Percentiles rank a stretch among this genome's conserved stretches.
Conservation (phyloP, 2,329 filamentous ascomycete genomes). For the Grosmannia serpens region DNA sequence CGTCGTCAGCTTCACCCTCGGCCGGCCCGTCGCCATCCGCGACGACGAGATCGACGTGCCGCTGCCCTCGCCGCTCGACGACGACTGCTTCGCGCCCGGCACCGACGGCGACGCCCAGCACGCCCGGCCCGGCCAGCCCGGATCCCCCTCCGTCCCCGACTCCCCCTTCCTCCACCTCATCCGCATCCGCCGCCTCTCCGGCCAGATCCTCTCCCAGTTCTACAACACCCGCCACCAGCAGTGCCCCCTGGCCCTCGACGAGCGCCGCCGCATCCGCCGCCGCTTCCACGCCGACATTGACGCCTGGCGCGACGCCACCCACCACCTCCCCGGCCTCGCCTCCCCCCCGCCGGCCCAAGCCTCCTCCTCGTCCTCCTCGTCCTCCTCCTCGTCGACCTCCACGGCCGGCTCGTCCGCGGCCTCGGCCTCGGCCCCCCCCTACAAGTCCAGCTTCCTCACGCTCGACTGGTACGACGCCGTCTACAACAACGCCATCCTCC, state of each 20-base stretch:
- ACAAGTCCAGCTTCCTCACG: slow-evolving; percentile 2
- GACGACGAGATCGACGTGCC: slow-evolving; percentile 9
- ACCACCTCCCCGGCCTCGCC: not conserved
- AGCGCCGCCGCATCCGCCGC: not conserved
- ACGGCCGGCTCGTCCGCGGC: not conserved
- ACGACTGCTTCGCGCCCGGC: slow-evolving; percentile 1
- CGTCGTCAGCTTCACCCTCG: slow-evolving; percentile 6
- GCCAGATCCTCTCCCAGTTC: not conserved
- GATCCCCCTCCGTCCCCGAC: not conserved
- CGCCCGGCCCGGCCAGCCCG: not conserved
- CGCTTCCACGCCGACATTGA: not conserved
- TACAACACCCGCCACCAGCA: not conserved
- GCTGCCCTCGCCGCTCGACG: slow-evolving; percentile 6
- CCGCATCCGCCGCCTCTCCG: slow-evolving; percentile 5
- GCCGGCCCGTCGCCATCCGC: slow-evolving; percentile 4
- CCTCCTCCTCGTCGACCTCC: too few species aligned
- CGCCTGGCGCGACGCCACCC: not conserved
- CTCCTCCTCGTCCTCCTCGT: too few species aligned
- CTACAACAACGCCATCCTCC: slow-evolving; percentile 8
- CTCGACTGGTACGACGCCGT: slow-evolving; percentile 6
- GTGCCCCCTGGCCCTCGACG: not conserved
- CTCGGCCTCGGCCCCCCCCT: not conserved
- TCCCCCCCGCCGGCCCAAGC: not conserved
- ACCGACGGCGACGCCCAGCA: not conserved
- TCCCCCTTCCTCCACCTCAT: slow-evolving; percentile 10